A percentile compares a stretch with the other conserved stretches of the same genome.
phyloP scores from a whole-genome alignment of 2,329 filamentous ascomycete genomes.

The Fusarium palustre region DNA sequence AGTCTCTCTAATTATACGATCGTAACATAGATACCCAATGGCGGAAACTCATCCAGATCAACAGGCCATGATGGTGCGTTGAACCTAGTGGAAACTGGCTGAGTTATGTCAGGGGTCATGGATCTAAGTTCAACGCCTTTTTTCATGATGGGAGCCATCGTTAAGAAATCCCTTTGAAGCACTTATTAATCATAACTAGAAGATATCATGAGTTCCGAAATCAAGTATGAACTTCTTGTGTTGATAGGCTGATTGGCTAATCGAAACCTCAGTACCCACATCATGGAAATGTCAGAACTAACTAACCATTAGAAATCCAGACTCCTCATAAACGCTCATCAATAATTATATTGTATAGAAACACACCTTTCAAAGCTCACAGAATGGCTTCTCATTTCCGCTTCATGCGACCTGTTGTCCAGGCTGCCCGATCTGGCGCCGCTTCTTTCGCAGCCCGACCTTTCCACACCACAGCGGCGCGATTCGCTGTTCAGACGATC shows the following conservation, averaged over 20 bases:
- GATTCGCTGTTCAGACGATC: slow-evolving; percentile 60
- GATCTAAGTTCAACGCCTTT: neutral
- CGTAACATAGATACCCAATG: no score
- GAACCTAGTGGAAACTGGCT: neutral
- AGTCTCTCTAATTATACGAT: no score
- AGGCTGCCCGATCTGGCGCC: slow-evolving; percentile 34
- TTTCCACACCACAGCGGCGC: slow-evolving; percentile 55
- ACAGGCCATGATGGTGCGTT: neutral
- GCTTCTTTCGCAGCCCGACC: slow-evolving; percentile 29
- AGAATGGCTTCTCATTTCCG: slow-evolving; percentile 40
- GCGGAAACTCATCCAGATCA: neutral
- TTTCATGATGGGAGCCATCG: neutral
- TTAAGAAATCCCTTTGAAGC: neutral
- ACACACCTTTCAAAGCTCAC: neutral
- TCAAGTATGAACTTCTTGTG: neutral
- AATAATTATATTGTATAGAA: neutral
- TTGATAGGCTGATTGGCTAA: slow-evolving; percentile 28
- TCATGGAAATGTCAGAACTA: slow-evolving; percentile 24
- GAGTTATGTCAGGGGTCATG: neutral
- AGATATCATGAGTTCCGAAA: slow-evolving; percentile 17
- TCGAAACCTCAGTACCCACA: slow-evolving; percentile 23
- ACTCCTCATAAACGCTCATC: slow-evolving; percentile 13
- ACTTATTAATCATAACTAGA: no score
- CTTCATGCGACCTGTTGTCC: slow-evolving; percentile 35
- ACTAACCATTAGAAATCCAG: slow-evolving; percentile 35